Conservation (phyloP, 306 rosid species). For the Cicer arietinum region DNA sequence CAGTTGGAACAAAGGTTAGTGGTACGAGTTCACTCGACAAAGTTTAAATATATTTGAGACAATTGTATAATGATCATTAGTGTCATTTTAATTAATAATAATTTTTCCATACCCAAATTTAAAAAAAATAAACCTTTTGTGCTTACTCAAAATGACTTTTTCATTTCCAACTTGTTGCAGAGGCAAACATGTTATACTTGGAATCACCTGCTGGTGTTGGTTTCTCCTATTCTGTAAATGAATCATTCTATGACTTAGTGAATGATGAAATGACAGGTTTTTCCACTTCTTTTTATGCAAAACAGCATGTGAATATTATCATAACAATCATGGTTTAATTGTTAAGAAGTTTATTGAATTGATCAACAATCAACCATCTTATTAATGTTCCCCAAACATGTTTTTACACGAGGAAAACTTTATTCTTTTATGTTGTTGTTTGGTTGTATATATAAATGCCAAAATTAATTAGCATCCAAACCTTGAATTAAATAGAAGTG, state of each 20-base stretch:
- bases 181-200: slow-evolving; percentile 70
- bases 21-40: no score
- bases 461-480: neutral
- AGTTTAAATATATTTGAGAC: no score
- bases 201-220: slow-evolving; percentile 90
- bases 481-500: neutral
- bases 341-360: neutral
- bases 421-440: neutral
- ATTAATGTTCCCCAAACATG: neutral
- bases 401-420: neutral
- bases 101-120: rapidly evolving
- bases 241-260: slow-evolving; percentile 56
- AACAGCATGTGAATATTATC: neutral
- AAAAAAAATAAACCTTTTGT: neutral
- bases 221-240: slow-evolving; percentile 70
- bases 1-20: slow-evolving; percentile 71
- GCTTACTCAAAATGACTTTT: neutral
- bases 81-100: no score
- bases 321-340: neutral
- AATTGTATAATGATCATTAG: no score
- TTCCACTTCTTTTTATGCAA: slow-evolving; percentile 18
- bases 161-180: slow-evolving; percentile 42
- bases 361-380: neutral
- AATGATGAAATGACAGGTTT: slow-evolving; percentile 67
- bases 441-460: neutral